Conservation (phyloP, 805 yeast genomes). For the Schwanniomyces polymorphus region DNA sequence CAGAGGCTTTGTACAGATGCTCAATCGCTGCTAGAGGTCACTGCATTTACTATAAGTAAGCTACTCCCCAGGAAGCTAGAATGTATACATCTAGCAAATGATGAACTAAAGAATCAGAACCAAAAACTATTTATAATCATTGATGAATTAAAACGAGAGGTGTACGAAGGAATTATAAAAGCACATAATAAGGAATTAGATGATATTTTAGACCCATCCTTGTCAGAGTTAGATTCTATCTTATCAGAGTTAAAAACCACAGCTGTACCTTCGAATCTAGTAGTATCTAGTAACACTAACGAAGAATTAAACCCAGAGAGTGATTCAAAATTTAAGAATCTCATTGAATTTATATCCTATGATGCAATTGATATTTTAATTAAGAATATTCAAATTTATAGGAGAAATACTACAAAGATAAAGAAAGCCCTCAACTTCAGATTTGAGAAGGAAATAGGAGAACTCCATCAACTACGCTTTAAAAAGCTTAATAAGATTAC, state of each 20-base stretch:
- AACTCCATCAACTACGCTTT: conserved; percentile 12
- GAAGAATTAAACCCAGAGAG: neutral
- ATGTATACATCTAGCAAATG: conserved; percentile 13
- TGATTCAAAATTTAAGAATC: neutral
- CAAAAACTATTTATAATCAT: conserved; percentile 10
- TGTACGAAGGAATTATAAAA: conserved; percentile 7
- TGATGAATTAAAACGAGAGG: conserved; percentile 13
- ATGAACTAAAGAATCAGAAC: conserved; percentile 14
- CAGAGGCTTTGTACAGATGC: conserved; percentile 33
- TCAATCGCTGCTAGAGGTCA: conserved; percentile 26
- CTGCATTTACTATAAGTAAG: conserved; percentile 19
- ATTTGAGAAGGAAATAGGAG: conserved; percentile 14
- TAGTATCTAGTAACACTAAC: conserved; percentile 2
- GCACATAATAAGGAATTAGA: conserved; percentile 4
- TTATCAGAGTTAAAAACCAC: conserved; percentile 22
- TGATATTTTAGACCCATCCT: conserved; percentile 19
- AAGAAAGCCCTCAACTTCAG: conserved; percentile 14
- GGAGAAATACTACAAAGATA: conserved; percentile 21
- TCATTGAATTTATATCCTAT: conserved; percentile 33
- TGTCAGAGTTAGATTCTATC: conserved; percentile 23
- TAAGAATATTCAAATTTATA: conserved; percentile 25
- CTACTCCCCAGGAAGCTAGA: conserved; percentile 23
- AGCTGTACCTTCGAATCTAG: conserved; percentile 25
- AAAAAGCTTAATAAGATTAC: conserved; percentile 12
- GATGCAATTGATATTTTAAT: conserved; percentile 28